phyloP scores from a whole-genome alignment of 108 stramenopile genomes.

The Schizochytrium sp. region DNA sequence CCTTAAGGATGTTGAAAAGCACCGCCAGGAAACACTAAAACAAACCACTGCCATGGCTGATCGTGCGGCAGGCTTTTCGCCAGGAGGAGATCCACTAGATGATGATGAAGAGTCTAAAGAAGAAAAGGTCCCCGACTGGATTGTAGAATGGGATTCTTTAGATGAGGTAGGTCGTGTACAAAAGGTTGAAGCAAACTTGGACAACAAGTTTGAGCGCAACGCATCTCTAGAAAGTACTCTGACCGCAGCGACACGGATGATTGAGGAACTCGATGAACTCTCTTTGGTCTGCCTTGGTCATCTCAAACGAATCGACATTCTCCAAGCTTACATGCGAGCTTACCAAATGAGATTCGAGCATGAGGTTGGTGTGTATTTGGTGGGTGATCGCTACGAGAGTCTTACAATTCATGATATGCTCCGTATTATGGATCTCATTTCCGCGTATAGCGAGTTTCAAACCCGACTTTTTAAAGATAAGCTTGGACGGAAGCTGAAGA shows the following conservation, averaged over 20 bases:
- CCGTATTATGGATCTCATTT: slow-evolving; percentile 40
- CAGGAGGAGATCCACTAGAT: not conserved
- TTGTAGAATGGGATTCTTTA: not conserved
- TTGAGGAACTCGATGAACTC: slow-evolving; percentile 56
- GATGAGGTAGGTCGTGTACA: slow-evolving; percentile 9
- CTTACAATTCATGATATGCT: slow-evolving; percentile 50
- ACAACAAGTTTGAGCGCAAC: not conserved
- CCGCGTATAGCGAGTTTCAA: slow-evolving; percentile 30
- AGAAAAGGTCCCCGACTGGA: slow-evolving; percentile 14
- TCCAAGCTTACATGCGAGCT: not conserved
- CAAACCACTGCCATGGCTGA: not conserved
- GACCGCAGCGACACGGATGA: not conserved
- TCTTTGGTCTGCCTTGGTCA: slow-evolving; percentile 18
- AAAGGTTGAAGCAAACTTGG: not conserved
- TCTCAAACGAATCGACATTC: not conserved
- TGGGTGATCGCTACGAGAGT: slow-evolving; percentile 28
- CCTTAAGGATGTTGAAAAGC: not conserved
- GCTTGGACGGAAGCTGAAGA: not conserved
- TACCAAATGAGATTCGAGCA: slow-evolving; percentile 49
- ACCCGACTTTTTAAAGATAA: not conserved
- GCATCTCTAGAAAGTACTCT: slow-evolving; percentile 17
- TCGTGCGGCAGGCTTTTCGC: not conserved
- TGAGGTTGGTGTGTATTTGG: not conserved
- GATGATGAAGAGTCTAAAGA: not conserved
- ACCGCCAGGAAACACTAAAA: not conserved